Evolutionary conservation across 148 eudicot species (phyloP).

Genomic region (Dianthus caryophyllus): DNA sequence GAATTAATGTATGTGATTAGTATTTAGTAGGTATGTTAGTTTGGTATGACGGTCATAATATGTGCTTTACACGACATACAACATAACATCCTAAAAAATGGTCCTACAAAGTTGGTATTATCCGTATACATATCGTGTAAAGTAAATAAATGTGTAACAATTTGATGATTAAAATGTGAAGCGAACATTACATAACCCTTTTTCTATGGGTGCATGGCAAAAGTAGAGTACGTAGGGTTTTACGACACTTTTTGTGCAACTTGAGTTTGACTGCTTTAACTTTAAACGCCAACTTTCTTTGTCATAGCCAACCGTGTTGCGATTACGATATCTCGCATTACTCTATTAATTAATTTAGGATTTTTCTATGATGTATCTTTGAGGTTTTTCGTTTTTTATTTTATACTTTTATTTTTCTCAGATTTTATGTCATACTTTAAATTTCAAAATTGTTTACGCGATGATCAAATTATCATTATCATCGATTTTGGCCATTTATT

Average conservation of each 20-base stretch:
- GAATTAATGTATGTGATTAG: background rate
- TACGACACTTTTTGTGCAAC: background rate
- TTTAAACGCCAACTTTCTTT: too few species aligned
- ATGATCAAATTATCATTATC: too few species aligned
- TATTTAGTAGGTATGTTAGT: constrained; percentile 2
- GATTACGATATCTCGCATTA: too few species aligned
- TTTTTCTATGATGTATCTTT: too few species aligned
- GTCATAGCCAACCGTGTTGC: too few species aligned
- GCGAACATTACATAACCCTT: background rate
- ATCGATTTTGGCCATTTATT: too few species aligned
- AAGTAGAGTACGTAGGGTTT: background rate
- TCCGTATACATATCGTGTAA: constrained; percentile 6
- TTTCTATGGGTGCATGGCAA: background rate
- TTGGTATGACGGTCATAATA: background rate
- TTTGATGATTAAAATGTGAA: background rate
- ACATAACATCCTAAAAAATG: background rate
- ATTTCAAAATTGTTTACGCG: too few species aligned
- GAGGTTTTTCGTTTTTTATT: too few species aligned
- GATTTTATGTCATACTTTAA: too few species aligned
- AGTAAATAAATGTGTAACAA: constrained; percentile 4
- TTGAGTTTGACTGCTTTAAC: background rate
- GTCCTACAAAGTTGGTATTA: background rate
- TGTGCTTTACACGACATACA: constrained; percentile 14
- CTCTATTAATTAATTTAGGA: too few species aligned
- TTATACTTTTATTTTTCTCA: too few species aligned